Conservation (phyloP, 2,329 filamentous ascomycete species). For the Celoporthe dispersa region DNA sequence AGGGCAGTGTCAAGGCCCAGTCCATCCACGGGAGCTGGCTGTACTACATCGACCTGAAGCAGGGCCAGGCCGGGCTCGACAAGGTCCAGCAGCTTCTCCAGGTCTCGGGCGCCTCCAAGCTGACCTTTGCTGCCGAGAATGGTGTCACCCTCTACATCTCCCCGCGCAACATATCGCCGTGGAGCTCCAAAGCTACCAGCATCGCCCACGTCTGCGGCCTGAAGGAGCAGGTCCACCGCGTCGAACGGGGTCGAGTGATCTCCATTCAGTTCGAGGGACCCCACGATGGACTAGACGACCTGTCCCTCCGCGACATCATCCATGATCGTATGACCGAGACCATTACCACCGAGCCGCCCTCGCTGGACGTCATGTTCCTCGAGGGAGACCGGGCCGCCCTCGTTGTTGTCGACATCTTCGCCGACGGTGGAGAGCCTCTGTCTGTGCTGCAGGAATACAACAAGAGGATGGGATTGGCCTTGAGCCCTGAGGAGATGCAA, state of each 20-base stretch:
- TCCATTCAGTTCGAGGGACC: constrained; percentile 65
- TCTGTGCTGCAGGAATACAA: constrained; percentile 83
- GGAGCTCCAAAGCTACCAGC: constrained; percentile 95
- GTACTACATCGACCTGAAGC: constrained; percentile 69
- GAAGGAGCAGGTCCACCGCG: constrained; percentile 69
- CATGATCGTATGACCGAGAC: constrained; percentile 97
- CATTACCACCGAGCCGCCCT: constrained; percentile 68
- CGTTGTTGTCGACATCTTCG: constrained; percentile 75
- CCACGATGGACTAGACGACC: constrained; percentile 51
- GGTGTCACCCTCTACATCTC: constrained; percentile 71
- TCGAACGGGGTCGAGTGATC: constrained; percentile 85
- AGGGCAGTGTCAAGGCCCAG: constrained; percentile 44
- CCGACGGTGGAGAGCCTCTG: constrained; percentile 65
- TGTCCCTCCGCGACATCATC: constrained; percentile 70
- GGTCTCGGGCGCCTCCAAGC: constrained; percentile 39
- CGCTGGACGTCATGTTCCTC: constrained; percentile 77
- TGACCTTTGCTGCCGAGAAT: constrained; percentile 46
- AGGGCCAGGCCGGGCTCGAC: constrained; percentile 49
- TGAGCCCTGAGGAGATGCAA: constrained; percentile 88
- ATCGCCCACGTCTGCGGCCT: constrained; percentile 92
- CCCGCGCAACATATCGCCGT: constrained; percentile 89
- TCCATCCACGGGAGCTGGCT: constrained; percentile 59
- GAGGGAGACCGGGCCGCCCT: constrained; percentile 67
- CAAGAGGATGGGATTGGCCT: constrained; percentile 77
- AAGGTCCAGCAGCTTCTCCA: constrained; percentile 52